Percentiles rank a stretch among this genome's conserved stretches.
phyloP scores from a whole-genome alignment of 768 basidiomycete species.

The Obba rivulosa region DNA sequence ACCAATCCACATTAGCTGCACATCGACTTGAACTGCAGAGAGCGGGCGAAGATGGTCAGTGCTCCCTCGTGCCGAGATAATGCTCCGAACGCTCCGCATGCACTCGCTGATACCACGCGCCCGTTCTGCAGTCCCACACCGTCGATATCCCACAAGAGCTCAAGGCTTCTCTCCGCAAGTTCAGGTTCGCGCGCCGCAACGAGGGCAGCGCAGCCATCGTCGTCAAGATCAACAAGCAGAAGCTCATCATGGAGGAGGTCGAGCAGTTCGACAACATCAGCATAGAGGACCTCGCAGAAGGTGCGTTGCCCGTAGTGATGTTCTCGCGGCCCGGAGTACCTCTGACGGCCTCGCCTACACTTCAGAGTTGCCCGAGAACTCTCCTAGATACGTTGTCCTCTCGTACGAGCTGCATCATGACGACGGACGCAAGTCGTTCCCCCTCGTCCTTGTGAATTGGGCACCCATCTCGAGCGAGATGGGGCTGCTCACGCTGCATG shows the following conservation, averaged over 20 bases:
- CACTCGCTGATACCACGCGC: too few species aligned
- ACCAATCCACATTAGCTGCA: too few species aligned
- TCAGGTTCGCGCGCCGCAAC: slow-evolving; percentile 64
- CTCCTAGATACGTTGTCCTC: slow-evolving; percentile 80
- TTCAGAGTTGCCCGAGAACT: slow-evolving; percentile 81
- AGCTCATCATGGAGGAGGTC: slow-evolving; percentile 77
- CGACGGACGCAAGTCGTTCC: slow-evolving; percentile 83
- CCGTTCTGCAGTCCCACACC: slow-evolving; percentile 48
- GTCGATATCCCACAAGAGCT: slow-evolving; percentile 83
- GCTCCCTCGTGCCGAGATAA: too few species aligned
- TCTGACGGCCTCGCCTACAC: background rate
- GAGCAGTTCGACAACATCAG: slow-evolving; percentile 73
- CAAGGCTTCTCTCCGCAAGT: slow-evolving; percentile 78
- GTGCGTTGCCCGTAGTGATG: slow-evolving; percentile 31
- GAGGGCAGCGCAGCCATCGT: slow-evolving; percentile 72
- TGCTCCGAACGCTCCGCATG: background rate
- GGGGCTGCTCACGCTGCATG: slow-evolving; percentile 69
- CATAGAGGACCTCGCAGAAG: slow-evolving; percentile 85
- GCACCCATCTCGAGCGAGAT: slow-evolving; percentile 74
- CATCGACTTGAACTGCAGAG: too few species aligned
- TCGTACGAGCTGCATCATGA: slow-evolving; percentile 76
- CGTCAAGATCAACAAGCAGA: slow-evolving; percentile 86
- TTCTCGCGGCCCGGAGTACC: background rate
- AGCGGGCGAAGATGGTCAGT: too few species aligned
- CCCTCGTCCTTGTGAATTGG: slow-evolving; percentile 88